Percentiles rank a stretch among this genome's conserved stretches.
These are phyloP conservation scores for Guillardia theta DNA, from an alignment of 78 protist genomes.

Conservation along the genomic window DNA sequence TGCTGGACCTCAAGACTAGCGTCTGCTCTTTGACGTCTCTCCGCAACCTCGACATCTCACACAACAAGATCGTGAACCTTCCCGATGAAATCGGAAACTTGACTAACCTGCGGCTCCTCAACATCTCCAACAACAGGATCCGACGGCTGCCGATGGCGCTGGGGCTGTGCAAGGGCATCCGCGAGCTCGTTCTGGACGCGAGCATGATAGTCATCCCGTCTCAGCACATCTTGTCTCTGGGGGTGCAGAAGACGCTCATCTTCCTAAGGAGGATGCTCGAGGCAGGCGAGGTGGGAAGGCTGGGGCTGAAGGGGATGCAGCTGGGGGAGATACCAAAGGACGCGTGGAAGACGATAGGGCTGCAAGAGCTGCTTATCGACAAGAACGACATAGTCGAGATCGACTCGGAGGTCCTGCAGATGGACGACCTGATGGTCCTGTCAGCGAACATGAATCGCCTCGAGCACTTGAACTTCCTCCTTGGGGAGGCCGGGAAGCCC, in stretches of 20 bases:
- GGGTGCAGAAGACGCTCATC: background rate
- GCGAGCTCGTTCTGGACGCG: background rate
- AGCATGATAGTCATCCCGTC: background rate
- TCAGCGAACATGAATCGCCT: background rate
- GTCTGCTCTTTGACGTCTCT: background rate
- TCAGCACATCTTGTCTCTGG: background rate
- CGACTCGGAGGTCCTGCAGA: background rate
- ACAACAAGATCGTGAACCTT: background rate
- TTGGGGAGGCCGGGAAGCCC: background rate
- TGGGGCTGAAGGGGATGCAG: background rate
- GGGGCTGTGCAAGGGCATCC: background rate
- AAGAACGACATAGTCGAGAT: background rate
- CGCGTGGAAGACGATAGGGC: background rate
- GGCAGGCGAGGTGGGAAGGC: background rate
- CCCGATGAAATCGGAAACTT: background rate
- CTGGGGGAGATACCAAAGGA: background rate
- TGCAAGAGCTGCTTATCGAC: background rate
- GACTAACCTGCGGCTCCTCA: background rate
- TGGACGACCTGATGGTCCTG: background rate
- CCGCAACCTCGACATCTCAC: background rate
- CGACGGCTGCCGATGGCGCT: background rate
- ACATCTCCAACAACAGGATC: background rate
- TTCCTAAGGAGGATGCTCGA: background rate
- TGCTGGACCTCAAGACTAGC: background rate
- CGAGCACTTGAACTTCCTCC: background rate